These are phyloP conservation scores for Dendrocalamus sinicus DNA, from an alignment of 176 grass and related monocot species.

Conservation along the genomic window DNA sequence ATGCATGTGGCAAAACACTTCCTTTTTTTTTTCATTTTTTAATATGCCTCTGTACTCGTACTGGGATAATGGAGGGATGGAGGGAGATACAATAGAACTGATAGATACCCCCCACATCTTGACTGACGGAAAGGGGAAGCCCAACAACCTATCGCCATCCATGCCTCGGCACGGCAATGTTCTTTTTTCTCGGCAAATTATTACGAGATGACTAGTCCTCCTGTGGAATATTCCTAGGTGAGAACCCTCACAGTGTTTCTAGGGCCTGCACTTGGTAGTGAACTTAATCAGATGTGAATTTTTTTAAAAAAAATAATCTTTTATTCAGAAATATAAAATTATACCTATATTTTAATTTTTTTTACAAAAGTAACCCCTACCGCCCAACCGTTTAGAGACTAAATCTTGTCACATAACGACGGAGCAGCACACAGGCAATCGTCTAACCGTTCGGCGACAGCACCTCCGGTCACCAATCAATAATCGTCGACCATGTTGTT, in stretches of 20 bases:
- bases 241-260: neutral
- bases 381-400: too few relatives aligned
- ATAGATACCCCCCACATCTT: neutral
- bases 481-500: too few relatives aligned
- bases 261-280: too few relatives aligned
- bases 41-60: neutral
- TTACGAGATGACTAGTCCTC: neutral
- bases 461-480: too few relatives aligned
- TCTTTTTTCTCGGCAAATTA: neutral
- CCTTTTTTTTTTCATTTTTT: neutral
- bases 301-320: too few relatives aligned
- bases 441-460: too few relatives aligned
- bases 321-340: too few relatives aligned
- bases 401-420: too few relatives aligned
- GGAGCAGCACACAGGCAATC: too few relatives aligned
- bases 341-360: too few relatives aligned
- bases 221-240: neutral
- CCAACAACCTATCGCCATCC: slow-evolving; percentile 49
- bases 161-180: neutral
- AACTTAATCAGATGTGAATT: neutral
- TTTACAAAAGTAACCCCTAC: too few relatives aligned
- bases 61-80: slow-evolving; percentile 3
- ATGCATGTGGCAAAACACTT: slow-evolving; percentile 13
- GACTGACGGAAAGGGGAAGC: slow-evolving; percentile 43
- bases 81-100: slow-evolving; percentile 8